A percentile compares a stretch with the other conserved stretches of the same genome.
phyloP scores from a whole-genome alignment of 257 asterid species.

The Solanum medicagineum region DNA sequence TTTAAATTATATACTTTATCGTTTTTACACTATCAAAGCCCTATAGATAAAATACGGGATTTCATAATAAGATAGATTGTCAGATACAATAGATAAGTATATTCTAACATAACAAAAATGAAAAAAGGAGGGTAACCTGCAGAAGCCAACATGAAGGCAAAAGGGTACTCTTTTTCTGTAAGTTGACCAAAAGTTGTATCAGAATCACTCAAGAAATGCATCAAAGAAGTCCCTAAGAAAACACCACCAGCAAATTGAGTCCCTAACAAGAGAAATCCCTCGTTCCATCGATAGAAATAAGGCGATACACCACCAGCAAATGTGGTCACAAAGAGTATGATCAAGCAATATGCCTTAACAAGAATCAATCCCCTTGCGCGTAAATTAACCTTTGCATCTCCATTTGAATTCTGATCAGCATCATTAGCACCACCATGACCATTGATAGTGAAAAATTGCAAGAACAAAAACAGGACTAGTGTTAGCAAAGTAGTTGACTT shows the following conservation, averaged over 20 bases:
- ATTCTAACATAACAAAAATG: background rate
- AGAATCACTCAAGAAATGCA: slow-evolving; percentile 84
- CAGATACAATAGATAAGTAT: background rate
- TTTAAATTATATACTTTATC: background rate
- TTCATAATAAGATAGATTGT: background rate
- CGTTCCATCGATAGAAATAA: slow-evolving; percentile 73
- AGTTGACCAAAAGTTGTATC: slow-evolving; percentile 27
- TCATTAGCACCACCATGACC: slow-evolving; percentile 45
- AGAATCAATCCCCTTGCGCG: slow-evolving; percentile 36
- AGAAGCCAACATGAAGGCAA: slow-evolving; percentile 70
- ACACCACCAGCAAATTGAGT: slow-evolving; percentile 91
- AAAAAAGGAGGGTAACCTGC: slow-evolving; percentile 30
- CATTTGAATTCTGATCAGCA: background rate
- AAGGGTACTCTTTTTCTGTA: slow-evolving; percentile 48
- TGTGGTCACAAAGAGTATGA: slow-evolving; percentile 53
- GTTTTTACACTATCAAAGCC: background rate
- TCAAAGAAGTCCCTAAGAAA: slow-evolving; percentile 68
- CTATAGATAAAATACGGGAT: background rate
- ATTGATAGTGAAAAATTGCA: slow-evolving; percentile 18
- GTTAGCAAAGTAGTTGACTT: slow-evolving; percentile 41
- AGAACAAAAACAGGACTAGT: slow-evolving; percentile 10
- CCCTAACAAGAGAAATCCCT: slow-evolving; percentile 59
- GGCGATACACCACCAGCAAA: slow-evolving; percentile 73
- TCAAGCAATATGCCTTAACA: slow-evolving; percentile 64
- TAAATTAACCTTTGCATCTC: background rate